phyloP scores from a whole-genome alignment of 2,329 filamentous ascomycete species.

The Cytospora mali region DNA sequence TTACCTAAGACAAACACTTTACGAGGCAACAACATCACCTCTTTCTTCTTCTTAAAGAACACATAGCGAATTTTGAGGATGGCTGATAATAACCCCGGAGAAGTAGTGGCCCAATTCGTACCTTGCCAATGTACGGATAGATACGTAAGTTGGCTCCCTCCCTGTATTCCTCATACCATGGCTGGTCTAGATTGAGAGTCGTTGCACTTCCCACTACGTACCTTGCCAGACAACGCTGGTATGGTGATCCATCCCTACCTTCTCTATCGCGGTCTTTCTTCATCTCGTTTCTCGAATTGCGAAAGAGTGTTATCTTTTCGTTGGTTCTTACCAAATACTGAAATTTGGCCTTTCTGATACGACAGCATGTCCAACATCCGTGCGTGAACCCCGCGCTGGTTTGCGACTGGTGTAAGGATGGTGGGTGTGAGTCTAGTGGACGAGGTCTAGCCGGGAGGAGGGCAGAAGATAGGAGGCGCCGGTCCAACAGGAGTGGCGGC shows the following conservation, averaged over 20 bases:
- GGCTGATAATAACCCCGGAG: constrained; percentile 3
- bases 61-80: not conserved
- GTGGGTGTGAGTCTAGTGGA: constrained; percentile 6
- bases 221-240: not conserved
- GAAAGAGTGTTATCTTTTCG: not conserved
- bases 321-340: not conserved
- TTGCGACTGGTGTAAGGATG: constrained; percentile 18
- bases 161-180: not conserved
- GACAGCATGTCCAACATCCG: constrained; percentile 4
- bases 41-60: not conserved
- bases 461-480: not conserved
- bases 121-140: constrained; percentile 14
- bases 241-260: not conserved
- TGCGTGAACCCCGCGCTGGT: constrained; percentile 10
- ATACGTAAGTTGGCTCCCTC: constrained; percentile 2
- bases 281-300: not conserved
- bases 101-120: constrained; percentile 2
- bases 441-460: not conserved
- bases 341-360: not conserved
- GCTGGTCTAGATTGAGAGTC: not conserved
- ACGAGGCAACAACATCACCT: not conserved
- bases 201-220: not conserved
- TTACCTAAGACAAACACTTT: no score
- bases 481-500: not conserved
- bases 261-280: no score